Percentiles rank a stretch among this genome's conserved stretches.
Conservation (phyloP, 257 asterid genomes). For the Solanum infundibuliforme region DNA sequence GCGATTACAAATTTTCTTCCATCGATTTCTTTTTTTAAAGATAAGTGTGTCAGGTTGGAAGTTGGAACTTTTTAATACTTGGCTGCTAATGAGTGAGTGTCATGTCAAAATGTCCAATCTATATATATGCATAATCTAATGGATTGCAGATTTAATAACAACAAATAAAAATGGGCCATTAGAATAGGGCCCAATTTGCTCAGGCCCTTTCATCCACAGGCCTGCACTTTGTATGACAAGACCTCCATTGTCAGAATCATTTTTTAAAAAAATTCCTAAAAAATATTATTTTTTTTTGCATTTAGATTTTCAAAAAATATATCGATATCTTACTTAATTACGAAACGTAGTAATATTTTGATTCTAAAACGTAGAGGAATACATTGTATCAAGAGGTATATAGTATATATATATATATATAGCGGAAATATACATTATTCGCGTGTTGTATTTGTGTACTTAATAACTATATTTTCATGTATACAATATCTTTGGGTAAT, state of each 20-base stretch:
- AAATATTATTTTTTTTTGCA: too few relatives aligned
- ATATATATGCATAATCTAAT: neutral
- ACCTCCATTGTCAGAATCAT: neutral
- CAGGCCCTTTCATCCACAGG: neutral
- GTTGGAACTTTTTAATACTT: neutral
- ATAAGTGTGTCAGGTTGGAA: neutral
- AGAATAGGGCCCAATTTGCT: neutral
- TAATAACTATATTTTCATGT: too few relatives aligned
- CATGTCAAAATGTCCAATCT: neutral
- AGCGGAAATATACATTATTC: neutral
- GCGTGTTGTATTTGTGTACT: neutral
- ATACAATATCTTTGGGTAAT: neutral
- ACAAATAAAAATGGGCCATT: neutral
- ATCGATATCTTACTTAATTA: neutral
- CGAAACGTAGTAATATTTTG: neutral
- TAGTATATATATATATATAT: too few relatives aligned
- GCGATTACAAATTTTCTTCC: fast-evolving
- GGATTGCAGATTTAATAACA: neutral
- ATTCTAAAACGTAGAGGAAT: neutral
- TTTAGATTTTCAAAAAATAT: too few relatives aligned
- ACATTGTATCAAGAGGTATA: neutral
- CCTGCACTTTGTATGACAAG: neutral
- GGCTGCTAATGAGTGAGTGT: neutral
- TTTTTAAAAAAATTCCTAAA: neutral
- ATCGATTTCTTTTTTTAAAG: too few relatives aligned